A percentile compares a stretch with the other conserved stretches of the same genome.
phyloP scores from a whole-genome alignment of 441 rosid species.

The Pelargonium australe region DNA sequence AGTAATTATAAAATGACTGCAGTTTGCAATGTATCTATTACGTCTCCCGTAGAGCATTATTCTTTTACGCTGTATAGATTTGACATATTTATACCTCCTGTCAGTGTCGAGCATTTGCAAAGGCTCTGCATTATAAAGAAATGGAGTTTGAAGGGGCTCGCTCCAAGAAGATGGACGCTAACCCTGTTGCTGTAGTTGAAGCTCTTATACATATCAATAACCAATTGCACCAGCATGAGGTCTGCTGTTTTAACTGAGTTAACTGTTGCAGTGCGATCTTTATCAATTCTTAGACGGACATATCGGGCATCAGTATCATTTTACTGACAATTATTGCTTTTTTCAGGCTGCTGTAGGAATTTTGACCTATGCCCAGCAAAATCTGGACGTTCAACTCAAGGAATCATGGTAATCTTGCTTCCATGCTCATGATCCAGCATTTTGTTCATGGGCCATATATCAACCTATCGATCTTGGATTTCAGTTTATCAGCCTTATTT shows the following conservation, averaged over 20 bases:
- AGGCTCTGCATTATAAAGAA: constrained; percentile 99
- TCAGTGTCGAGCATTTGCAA: constrained; percentile 98
- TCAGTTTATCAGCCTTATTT: background rate
- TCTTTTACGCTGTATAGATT: background rate
- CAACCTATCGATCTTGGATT: background rate
- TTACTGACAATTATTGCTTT: constrained; percentile 19
- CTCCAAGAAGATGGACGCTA: constrained; percentile 89
- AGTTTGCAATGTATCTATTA: background rate
- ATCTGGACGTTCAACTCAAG: constrained; percentile 85
- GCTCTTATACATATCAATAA: constrained; percentile 97
- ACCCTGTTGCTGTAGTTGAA: constrained; percentile 97
- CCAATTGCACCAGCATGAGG: constrained; percentile 99
- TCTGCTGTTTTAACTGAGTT: constrained; percentile 19
- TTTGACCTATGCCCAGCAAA: constrained; percentile 91
- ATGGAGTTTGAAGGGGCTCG: constrained; percentile 98
- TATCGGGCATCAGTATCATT: constrained; percentile 8
- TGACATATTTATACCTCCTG: constrained; percentile 1
- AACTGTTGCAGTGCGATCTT: background rate
- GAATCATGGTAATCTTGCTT: constrained; percentile 73
- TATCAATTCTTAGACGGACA: constrained; percentile 1
- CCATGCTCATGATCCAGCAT: constrained; percentile 2
- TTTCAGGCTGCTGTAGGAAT: constrained; percentile 98
- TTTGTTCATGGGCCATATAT: background rate
- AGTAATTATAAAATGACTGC: background rate
- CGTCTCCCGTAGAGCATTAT: background rate